A percentile compares a stretch with the other conserved stretches of the same genome.
These are phyloP conservation scores for Candida arabinofermentans DNA, from an alignment of 805 yeast genomes.

Conservation along the genomic window DNA sequence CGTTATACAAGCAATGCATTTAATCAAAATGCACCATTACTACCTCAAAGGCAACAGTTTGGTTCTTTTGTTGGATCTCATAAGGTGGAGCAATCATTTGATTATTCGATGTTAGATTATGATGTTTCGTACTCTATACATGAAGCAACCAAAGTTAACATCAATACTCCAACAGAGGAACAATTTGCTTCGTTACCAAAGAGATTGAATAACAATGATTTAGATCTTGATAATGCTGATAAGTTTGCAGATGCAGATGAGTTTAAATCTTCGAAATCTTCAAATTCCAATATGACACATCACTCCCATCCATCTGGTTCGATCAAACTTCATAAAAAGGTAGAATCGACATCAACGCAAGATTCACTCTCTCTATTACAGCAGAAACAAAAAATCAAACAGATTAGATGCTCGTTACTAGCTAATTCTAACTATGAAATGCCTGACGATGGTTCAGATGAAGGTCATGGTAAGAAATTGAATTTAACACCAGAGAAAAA, in stretches of 20 bases:
- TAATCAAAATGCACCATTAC: slow-evolving; percentile 1
- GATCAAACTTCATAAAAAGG: slow-evolving; percentile 27
- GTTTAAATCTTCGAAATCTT: too few species aligned
- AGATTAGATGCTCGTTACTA: slow-evolving; percentile 25
- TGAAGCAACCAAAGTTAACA: slow-evolving; percentile 29
- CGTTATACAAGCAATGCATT: not conserved
- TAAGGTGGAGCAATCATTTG: slow-evolving; percentile 22
- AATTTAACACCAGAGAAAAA: slow-evolving; percentile 26
- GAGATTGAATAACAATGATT: not conserved
- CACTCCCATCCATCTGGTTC: slow-evolving; percentile 6
- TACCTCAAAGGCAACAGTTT: slow-evolving; percentile 2
- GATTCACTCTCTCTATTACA: slow-evolving; percentile 13
- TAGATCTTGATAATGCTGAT: slow-evolving; percentile 5
- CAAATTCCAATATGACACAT: too few species aligned
- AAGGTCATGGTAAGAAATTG: slow-evolving; percentile 12
- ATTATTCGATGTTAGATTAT: slow-evolving; percentile 21
- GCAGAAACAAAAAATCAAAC: slow-evolving; percentile 14
- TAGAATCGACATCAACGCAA: slow-evolving; percentile 21
- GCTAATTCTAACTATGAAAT: slow-evolving; percentile 26
- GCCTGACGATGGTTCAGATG: slow-evolving; percentile 16
- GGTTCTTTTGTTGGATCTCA: slow-evolving; percentile 16
- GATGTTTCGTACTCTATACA: slow-evolving; percentile 30
- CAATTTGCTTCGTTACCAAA: slow-evolving; percentile 8
- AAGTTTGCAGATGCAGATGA: slow-evolving; percentile 31
- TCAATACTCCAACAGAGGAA: slow-evolving; percentile 21